These are phyloP conservation scores for Aspergillus sp. DNA, from an alignment of 2,329 filamentous ascomycete species.

Conservation along the genomic window DNA sequence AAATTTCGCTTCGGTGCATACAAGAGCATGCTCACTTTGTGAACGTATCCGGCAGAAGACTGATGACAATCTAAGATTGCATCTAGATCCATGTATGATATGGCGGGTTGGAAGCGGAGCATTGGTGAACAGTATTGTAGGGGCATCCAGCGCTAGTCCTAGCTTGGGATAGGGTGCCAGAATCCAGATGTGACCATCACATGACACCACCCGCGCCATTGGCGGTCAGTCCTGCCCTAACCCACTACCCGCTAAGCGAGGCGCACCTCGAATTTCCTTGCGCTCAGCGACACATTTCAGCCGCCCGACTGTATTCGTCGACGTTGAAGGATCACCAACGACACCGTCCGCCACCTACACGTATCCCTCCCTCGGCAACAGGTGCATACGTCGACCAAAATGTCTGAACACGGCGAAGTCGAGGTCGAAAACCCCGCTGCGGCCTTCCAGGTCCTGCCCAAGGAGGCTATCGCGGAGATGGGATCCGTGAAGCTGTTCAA, in stretches of 20 bases:
- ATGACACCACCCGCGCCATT: conserved; percentile 26
- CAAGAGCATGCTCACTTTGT: no score
- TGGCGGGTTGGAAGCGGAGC: conserved; percentile 5
- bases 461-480: conserved; percentile 86
- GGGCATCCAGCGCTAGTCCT: background rate
- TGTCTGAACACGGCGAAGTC: conserved; percentile 95
- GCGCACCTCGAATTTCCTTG: conserved; percentile 44
- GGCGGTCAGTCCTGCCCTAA: conserved; percentile 38
- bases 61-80: background rate
- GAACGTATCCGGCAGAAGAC: no score
- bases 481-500: conserved; percentile 96
- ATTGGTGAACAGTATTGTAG: background rate
- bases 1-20: no score
- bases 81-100: background rate
- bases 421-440: conserved; percentile 78
- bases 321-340: conserved; percentile 39
- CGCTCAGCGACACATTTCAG: conserved; percentile 37
- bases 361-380: conserved; percentile 43
- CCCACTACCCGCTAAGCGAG: conserved; percentile 48
- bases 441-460: conserved; percentile 78
- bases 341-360: conserved; percentile 43
- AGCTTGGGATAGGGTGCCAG: conserved; percentile 6
- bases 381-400: conserved; percentile 56
- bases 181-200: conserved; percentile 21
- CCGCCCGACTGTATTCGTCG: conserved; percentile 39